These are phyloP conservation scores for Vitis labrusca DNA, from an alignment of 164 flowering plant genomes.

Conservation along the genomic window DNA sequence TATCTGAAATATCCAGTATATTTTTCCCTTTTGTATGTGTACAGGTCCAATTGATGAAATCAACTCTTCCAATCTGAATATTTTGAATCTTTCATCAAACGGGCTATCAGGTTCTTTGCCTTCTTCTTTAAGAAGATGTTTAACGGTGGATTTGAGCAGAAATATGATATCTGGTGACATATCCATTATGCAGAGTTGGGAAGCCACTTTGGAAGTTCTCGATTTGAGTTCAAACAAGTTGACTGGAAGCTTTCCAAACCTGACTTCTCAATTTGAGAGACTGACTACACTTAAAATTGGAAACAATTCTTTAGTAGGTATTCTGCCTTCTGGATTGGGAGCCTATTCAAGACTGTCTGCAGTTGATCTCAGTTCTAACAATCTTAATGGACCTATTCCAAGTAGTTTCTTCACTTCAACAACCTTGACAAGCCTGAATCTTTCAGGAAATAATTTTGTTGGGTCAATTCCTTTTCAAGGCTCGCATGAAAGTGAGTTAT, in stretches of 20 bases:
- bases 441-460: slow-evolving; percentile 68
- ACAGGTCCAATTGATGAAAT: slow-evolving; percentile 66
- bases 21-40: neutral
- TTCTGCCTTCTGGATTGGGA: slow-evolving; percentile 52
- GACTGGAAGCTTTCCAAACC: slow-evolving; percentile 72
- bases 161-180: slow-evolving; percentile 68
- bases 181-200: slow-evolving; percentile 64
- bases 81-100: slow-evolving; percentile 84
- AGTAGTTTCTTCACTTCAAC: slow-evolving; percentile 55
- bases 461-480: slow-evolving; percentile 73
- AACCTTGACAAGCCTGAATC: slow-evolving; percentile 59
- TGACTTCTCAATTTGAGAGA: slow-evolving; percentile 43
- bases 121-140: slow-evolving; percentile 45
- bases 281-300: slow-evolving; percentile 52
- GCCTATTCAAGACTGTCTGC: slow-evolving; percentile 36
- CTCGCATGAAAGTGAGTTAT: slow-evolving; percentile 51
- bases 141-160: slow-evolving; percentile 65
- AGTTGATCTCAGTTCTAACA: slow-evolving; percentile 76
- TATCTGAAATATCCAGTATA: neutral
- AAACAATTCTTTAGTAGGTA: slow-evolving; percentile 69
- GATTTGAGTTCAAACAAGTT: slow-evolving; percentile 84
- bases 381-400: slow-evolving; percentile 68
- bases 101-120: slow-evolving; percentile 68
- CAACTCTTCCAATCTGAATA: slow-evolving; percentile 58
- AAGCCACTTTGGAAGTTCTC: slow-evolving; percentile 51